Evolutionary conservation across 139 green algal genomes (phyloP).

Genomic region (Dunaliella sp.): DNA sequence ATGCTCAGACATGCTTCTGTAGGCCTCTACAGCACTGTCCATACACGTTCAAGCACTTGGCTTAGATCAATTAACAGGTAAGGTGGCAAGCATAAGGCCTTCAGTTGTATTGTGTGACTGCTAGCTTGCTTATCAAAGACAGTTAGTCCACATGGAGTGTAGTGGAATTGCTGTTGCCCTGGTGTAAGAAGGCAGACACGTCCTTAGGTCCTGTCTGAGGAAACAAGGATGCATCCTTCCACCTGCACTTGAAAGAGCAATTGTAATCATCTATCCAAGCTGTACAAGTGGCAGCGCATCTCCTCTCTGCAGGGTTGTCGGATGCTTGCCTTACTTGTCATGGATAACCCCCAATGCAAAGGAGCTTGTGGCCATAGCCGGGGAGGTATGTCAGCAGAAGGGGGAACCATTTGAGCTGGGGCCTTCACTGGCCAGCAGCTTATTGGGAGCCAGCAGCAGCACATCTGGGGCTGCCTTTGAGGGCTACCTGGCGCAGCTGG

Average conservation of each 20-base stretch:
- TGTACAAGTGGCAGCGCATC: neutral
- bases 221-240: too few relatives aligned
- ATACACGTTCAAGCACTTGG: too few relatives aligned
- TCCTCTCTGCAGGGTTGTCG: neutral
- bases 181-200: too few relatives aligned
- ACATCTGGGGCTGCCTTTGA: neutral
- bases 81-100: neutral
- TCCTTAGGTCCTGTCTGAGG: too few relatives aligned
- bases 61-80: neutral
- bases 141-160: neutral
- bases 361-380: neutral
- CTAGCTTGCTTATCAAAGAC: neutral
- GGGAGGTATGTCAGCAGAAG: neutral
- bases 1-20: too few relatives aligned
- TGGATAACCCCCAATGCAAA: neutral
- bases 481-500: neutral
- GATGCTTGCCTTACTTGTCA: neutral
- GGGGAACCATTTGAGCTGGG: neutral
- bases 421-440: neutral
- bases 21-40: neutral
- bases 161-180: neutral
- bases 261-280: neutral
- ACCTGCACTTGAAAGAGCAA: neutral
- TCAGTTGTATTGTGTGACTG: neutral
- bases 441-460: neutral